phyloP scores from a whole-genome alignment of 2,329 filamentous ascomycete genomes.

The Domatiomyces catenatus region DNA sequence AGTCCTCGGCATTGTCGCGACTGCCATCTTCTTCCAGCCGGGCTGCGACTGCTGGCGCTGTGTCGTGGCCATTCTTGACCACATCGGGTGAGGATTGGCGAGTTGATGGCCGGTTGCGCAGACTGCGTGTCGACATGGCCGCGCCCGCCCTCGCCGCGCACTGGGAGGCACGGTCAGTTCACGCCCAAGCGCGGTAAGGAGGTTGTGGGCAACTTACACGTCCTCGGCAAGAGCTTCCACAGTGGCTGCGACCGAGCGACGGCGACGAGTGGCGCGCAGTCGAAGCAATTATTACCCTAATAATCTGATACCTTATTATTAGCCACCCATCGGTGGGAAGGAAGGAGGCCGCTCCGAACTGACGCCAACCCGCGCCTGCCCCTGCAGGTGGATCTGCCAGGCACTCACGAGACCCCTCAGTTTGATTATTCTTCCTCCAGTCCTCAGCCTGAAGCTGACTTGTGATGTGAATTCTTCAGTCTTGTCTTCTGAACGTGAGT shows the following conservation, averaged over 20 bases:
- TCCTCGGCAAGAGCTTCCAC: not conserved
- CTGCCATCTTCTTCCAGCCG: too few species aligned
- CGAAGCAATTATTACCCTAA: not conserved
- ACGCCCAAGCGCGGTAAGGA: not conserved
- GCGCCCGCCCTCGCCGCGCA: not conserved
- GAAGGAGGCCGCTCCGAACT: not conserved
- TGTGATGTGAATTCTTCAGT: too few species aligned
- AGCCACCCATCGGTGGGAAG: not conserved
- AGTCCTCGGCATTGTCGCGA: constrained; percentile 23
- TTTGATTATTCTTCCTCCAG: too few species aligned
- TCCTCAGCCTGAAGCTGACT: too few species aligned
- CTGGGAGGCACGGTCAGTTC: not conserved
- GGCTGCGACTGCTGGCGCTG: constrained; percentile 1
- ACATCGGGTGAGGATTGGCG: constrained; percentile 15
- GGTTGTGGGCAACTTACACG: not conserved
- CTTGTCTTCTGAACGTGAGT: too few species aligned
- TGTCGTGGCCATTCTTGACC: not conserved
- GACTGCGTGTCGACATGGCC: constrained; percentile 7
- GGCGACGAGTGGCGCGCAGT: not conserved
- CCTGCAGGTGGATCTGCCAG: not conserved
- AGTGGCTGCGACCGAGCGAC: not conserved
- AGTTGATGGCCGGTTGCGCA: constrained; percentile 15
- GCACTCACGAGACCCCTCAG: too few species aligned
- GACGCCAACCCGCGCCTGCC: not conserved
- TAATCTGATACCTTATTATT: too few species aligned